Evolutionary conservation across 306 rosid species (phyloP), one percentile per base, ranked within the genome.

Genomic region (Boehmeria nivea): DNA sequence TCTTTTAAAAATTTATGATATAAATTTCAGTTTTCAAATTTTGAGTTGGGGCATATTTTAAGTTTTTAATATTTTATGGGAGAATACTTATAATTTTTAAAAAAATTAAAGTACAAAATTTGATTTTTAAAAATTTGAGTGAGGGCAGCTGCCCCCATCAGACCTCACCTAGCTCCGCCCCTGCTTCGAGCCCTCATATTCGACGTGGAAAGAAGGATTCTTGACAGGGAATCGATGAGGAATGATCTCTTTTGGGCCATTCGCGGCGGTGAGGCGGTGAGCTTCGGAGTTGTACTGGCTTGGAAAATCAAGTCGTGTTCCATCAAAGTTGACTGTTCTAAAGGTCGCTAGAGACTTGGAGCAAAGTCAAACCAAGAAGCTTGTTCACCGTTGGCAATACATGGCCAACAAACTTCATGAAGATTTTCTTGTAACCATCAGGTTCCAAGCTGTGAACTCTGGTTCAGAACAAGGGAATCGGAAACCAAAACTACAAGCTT

Each of bases 161-260:
- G n/a, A n/a, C n/a, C n/a, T n/a, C n/a, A n/a, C n/a, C n/a, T n/a
- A n/a, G n/a, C n/a, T n/a, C n/a, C n/a, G n/a, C n/a, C n/a, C n/a
- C n/a, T n/a, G n/a, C n/a, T n/a, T n/a, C 67, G 3, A 17, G 47
- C 8, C 44, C n/a, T n/a, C n/a, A n/a, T 77, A 4, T 68, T 72
- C 0, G 48, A 54, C 24, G 82, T 39, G 3, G 20, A 63, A 2
- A 75, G 76, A 3, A 19, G 2, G 14, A 54, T 72, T 14, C 69
- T 72, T 8, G 65, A 77, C 3, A 33, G 73, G 45, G 45, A 65
- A 6, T 47, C 53, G 0, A 72, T 77, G 78, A 75, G 78, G 6
- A 72, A 77, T 31, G 78, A 77, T 57, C 21, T 68, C 2, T 77
- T 77, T 33, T 72, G 82, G 82, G 82, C 76, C 16, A 60, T 77